Percentiles rank a stretch among this genome's conserved stretches.
Evolutionary conservation across 148 eudicot species (phyloP).

Genomic region (Vaccinium darrowii): DNA sequence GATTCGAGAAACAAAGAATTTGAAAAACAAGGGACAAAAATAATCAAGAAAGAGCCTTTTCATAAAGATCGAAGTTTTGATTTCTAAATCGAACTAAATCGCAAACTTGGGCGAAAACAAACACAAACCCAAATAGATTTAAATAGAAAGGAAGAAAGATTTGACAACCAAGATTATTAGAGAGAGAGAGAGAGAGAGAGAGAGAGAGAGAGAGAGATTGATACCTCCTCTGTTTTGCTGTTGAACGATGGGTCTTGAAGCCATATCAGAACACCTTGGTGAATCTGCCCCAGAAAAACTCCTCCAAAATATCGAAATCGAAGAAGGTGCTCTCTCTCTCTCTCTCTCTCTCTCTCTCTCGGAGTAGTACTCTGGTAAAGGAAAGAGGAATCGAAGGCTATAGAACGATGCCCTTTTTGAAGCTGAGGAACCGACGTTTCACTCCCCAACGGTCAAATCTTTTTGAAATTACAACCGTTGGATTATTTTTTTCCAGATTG

Average conservation of each 20-base stretch:
- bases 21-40: too few relatives aligned
- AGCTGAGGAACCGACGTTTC: slow-evolving; percentile 28
- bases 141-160: too few relatives aligned
- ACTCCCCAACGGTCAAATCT: slow-evolving; percentile 50
- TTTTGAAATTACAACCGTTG: slow-evolving; percentile 36
- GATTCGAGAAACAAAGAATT: too few relatives aligned
- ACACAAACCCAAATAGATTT: background rate
- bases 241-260: slow-evolving; percentile 46
- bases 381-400: background rate
- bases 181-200: background rate
- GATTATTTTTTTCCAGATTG: slow-evolving; percentile 15
- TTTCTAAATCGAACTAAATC: background rate
- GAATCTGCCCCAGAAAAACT: background rate
- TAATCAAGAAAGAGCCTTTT: background rate
- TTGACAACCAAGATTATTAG: too few relatives aligned
- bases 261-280: slow-evolving; percentile 30
- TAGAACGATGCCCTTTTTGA: slow-evolving; percentile 25
- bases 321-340: background rate
- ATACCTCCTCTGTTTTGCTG: slow-evolving; percentile 41
- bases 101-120: background rate
- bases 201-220: background rate
- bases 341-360: slow-evolving; percentile 17
- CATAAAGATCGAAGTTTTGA: background rate
- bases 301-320: slow-evolving; percentile 3
- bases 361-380: background rate